Percentiles rank a stretch among this genome's conserved stretches.
These are phyloP conservation scores for Pseudoscleropodium purum DNA, from an alignment of 225 moss, liverwort and hornwort species.

Conservation along the genomic window DNA sequence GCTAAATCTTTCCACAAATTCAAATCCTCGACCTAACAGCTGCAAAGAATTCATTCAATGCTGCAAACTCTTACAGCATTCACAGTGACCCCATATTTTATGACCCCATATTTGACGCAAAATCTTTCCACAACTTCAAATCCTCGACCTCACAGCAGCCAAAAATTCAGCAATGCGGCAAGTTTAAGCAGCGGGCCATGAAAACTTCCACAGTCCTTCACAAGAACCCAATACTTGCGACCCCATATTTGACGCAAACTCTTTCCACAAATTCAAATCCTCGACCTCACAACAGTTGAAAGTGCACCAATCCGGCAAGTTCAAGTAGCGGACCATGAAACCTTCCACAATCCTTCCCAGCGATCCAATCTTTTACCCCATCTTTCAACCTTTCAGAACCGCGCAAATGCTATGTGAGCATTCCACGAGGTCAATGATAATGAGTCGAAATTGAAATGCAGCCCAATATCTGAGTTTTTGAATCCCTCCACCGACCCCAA, in stretches of 20 bases:
- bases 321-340: background rate
- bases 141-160: background rate
- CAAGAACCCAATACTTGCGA: background rate
- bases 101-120: background rate
- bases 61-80: background rate
- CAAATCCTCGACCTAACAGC: background rate
- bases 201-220: background rate
- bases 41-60: background rate
- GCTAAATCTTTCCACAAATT: background rate
- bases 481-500: background rate
- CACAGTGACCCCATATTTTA: background rate
- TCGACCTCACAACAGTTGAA: background rate
- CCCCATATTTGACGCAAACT: background rate
- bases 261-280: background rate
- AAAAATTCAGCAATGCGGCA: background rate
- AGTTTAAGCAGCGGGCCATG: background rate
- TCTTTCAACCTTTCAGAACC: background rate
- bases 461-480: background rate
- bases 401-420: background rate
- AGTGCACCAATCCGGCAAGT: background rate
- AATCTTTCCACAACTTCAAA: background rate
- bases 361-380: background rate
- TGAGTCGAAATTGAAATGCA: background rate
- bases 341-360: background rate
- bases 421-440: background rate